These are phyloP conservation scores for Lactifluus hygrophoroides DNA, from an alignment of 768 basidiomycete genomes.

Conservation along the genomic window DNA sequence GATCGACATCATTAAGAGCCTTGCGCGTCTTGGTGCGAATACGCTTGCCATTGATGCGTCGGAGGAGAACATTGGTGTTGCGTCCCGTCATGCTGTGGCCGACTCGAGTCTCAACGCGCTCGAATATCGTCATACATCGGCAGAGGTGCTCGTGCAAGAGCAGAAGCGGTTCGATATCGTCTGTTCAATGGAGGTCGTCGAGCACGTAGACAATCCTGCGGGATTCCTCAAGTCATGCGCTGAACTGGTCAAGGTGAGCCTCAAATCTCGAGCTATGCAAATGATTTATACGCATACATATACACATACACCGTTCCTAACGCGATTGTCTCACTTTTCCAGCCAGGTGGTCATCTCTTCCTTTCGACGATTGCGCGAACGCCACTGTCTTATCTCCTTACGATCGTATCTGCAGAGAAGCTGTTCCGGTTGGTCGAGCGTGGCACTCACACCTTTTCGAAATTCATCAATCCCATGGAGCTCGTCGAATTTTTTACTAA, in stretches of 20 bases:
- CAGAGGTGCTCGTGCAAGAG: too few relatives aligned
- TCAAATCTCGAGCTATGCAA: too few relatives aligned
- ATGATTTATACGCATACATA: too few relatives aligned
- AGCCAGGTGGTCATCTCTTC: constrained; percentile 96
- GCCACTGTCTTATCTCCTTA: constrained; percentile 59
- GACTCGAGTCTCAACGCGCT: constrained; percentile 59
- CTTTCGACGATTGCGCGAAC: constrained; percentile 92
- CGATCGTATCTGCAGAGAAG: constrained; percentile 75
- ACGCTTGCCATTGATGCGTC: too few relatives aligned
- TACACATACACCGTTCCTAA: too few relatives aligned
- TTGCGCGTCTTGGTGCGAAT: too few relatives aligned
- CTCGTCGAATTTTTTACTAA: constrained; percentile 73
- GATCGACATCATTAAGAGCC: too few relatives aligned
- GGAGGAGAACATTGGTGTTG: too few relatives aligned
- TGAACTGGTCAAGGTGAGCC: constrained; percentile 75
- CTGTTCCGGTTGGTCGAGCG: constrained; percentile 68
- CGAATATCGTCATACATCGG: constrained; percentile 59
- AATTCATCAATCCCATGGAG: constrained; percentile 83
- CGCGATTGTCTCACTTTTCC: not conserved
- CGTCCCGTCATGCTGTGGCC: constrained; percentile 65
- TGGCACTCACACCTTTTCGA: constrained; percentile 88
- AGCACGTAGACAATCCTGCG: constrained; percentile 91
- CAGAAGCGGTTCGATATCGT: too few relatives aligned
- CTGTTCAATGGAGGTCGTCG: constrained; percentile 98
- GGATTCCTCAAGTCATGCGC: constrained; percentile 77